Evolutionary conservation across 768 basidiomycete species (phyloP), one percentile per base, ranked within the genome.

Genomic region (Podaxis carcinomalis): DNA sequence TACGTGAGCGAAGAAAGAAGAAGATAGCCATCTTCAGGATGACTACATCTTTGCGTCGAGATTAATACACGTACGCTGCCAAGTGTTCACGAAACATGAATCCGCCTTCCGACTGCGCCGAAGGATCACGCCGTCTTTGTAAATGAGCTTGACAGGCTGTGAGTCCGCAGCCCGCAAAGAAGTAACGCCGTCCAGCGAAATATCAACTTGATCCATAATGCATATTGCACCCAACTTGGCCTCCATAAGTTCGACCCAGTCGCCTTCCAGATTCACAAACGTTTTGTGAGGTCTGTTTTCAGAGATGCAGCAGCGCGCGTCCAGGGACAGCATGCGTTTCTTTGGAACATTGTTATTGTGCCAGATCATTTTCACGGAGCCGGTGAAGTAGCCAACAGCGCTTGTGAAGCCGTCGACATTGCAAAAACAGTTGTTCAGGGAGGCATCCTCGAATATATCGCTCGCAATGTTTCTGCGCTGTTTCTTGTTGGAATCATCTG

Each of bases 1-100:
- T 47, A 16, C 11, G 19, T 16, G 36, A 4, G 7, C 35, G 37
- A 25, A 4, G 32, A 9, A 32, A 32, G 32, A 32, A 32, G 32
- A 32, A 32, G 32, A 9, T 32, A 32, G 32, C 32, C 32, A 32
- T 6, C 11, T 9, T 54, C 14, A 53, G 9, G 35, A 54, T 19
- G 16, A 9, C 56, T 39, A 28, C 25, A 1, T 11, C n/a, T 35
- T 13, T 13, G 35, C 27, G 10, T 19, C n/a, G 44, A 42, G 13
- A 39, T 5, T 37, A 25, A n/a, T 9, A 49, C 23, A 66, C 68
- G 27, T 55, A 74, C 74, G 39, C 57, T 61, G 55, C 72, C 72
- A 73, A 50, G 71, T 72, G 61, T 74, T 71, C 21, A 74, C 56
- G 14, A 59, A 60, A 19, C 61, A 66, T 16, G 25, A 49, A 9